Evolutionary conservation across 257 asterid species (phyloP).

Genomic region (Lithospermum erythrorhizon): DNA sequence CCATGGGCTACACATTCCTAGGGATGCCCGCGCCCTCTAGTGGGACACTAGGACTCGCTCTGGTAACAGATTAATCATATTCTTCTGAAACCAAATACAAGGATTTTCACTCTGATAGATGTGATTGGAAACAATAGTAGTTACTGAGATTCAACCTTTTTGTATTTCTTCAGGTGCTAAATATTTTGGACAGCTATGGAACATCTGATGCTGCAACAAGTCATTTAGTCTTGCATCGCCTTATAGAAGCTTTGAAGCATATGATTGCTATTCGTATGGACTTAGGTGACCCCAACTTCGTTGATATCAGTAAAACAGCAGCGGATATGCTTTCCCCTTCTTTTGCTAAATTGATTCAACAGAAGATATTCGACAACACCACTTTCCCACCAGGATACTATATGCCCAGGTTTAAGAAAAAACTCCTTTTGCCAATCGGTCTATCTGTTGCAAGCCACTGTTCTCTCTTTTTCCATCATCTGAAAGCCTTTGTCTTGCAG

Average conservation of each 20-base stretch:
- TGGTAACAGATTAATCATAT: conserved; percentile 34
- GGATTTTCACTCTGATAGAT: background rate
- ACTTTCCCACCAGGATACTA: conserved; percentile 89
- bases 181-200: conserved; percentile 46
- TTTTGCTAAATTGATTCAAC: conserved; percentile 44
- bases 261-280: conserved; percentile 75
- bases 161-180: conserved; percentile 40
- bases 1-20: conserved; percentile 62
- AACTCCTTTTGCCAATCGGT: conserved; percentile 80
- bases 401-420: conserved; percentile 55
- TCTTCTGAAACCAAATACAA: too few relatives aligned
- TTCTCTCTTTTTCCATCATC: background rate
- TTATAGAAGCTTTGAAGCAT: conserved; percentile 73
- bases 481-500: conserved; percentile 14
- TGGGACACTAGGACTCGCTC: conserved; percentile 73
- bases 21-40: conserved; percentile 98
- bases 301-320: conserved; percentile 28
- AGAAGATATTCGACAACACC: conserved; percentile 64
- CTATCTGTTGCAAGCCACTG: conserved; percentile 48
- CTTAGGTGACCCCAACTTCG: conserved; percentile 75
- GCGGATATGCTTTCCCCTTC: conserved; percentile 70
- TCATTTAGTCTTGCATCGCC: conserved; percentile 72
- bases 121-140: background rate
- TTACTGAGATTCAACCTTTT: background rate
- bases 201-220: conserved; percentile 39